Evolutionary conservation across 164 flowering plant genomes (phyloP), one percentile per base, ranked within the genome.

Genomic region (Vitis rupestris): DNA sequence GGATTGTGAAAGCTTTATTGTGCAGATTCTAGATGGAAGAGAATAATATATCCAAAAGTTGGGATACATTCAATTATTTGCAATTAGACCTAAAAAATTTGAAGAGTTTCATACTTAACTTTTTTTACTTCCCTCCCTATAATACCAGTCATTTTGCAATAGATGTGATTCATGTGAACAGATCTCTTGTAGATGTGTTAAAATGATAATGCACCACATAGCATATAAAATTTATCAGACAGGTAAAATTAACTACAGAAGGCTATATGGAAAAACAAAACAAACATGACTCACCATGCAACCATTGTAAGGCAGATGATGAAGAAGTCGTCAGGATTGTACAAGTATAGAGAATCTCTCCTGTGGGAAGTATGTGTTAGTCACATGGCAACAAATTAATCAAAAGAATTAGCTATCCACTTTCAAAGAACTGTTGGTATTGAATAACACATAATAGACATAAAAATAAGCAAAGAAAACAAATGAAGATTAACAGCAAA

Each of bases 321-420:
- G 93, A 78, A 27, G 88, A 81, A 29, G 97, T 91, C 52, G 96
- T 91, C 72, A 91, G 44, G 61, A 95, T 91, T 9, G 98, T 91
- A 65, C 91, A 91, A 50, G 96, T 88, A 72, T 87, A 78, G 31
- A 88, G 71, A 69, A 72, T 65, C 76, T 91, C 98, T 30, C 94
- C 97, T 92, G 89, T 76, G 85, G 8, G 29, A 63, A 63, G 50
- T 49, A 48, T 63, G 29, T 69, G 52, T 48, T 11, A 61, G 64
- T 37, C 44, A 37, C 4, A 37, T 37, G 44, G 44, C 44, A 37
- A 37, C 44, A 37, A 6, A 37, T 37, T 37, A 37, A 3, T 37
- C 6, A 8, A 55, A 55, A 66, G n/a, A 10, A 12, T 53, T 53
- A 53, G 56, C 56, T 53, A 11, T 53, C n/a, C n/a, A 53, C n/a